phyloP scores from a whole-genome alignment of 2,329 filamentous ascomycete genomes.

The Diaporthe australafricana region DNA sequence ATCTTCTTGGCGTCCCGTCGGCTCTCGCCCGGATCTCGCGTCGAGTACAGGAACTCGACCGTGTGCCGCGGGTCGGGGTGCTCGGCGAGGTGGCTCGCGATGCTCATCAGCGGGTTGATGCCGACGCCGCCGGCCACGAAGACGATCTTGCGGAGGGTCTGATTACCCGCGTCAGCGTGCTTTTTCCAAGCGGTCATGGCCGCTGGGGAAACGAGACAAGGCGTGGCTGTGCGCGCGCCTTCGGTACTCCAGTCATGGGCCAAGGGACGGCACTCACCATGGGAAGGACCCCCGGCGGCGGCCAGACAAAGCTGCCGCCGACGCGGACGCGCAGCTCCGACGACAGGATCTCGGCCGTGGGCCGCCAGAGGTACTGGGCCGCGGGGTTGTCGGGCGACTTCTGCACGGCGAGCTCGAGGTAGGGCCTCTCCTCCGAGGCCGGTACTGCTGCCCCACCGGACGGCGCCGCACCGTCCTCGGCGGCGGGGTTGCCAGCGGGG shows the following conservation, averaged over 20 bases:
- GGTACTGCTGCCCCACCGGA: not conserved
- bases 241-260: too few relatives aligned
- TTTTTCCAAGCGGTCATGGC: too few relatives aligned
- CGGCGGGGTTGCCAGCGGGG: not conserved
- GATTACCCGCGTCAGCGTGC: not conserved
- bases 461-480: not conserved
- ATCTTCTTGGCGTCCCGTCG: conserved; percentile 50
- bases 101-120: conserved; percentile 84
- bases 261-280: conserved; percentile 36
- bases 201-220: conserved; percentile 18
- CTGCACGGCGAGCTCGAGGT: conserved; percentile 84
- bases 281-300: conserved; percentile 64
- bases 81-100: conserved; percentile 71
- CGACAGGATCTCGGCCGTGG: conserved; percentile 65
- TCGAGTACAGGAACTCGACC: conserved; percentile 74
- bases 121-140: conserved; percentile 86
- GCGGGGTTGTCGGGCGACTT: conserved; percentile 76
- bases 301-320: conserved; percentile 85
- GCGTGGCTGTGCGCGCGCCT: too few relatives aligned
- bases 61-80: conserved; percentile 47
- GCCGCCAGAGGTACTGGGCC: conserved; percentile 81
- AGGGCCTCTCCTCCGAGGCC: conserved; percentile 49
- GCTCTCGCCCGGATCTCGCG: conserved; percentile 47
- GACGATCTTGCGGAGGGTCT: conserved; percentile 63
- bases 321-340: conserved; percentile 74